Conservation (phyloP, 179 eudicot species). For the Spinacia oleracea region DNA sequence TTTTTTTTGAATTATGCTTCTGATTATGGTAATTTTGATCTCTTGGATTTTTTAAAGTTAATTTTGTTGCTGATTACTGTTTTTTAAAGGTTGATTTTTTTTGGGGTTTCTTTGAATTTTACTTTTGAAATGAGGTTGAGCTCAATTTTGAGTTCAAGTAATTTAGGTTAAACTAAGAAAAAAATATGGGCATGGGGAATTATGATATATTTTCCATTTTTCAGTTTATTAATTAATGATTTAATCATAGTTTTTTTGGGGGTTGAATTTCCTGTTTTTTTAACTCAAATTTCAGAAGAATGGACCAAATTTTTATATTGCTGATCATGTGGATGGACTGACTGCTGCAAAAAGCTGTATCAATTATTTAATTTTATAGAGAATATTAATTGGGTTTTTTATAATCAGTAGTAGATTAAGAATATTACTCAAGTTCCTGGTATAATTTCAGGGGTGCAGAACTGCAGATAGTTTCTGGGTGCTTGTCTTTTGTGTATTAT, state of each 20-base stretch:
- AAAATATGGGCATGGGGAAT: neutral
- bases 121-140: neutral
- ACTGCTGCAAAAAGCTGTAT: neutral
- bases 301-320: neutral
- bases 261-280: neutral
- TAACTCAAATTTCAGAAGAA: neutral
- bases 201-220: neutral
- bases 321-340: slow-evolving; percentile 3
- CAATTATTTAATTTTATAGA: neutral
- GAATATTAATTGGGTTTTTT: neutral
- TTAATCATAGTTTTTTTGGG: neutral
- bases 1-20: neutral
- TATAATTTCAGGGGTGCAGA: neutral
- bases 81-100: neutral
- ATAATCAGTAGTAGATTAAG: neutral
- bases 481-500: neutral
- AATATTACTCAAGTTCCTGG: neutral
- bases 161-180: neutral
- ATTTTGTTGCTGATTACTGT: neutral
- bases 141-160: neutral
- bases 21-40: neutral
- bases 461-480: neutral
- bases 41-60: neutral
- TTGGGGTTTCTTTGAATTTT: neutral
- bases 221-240: neutral